phyloP scores from a whole-genome alignment of 805 yeast species.

The Lipomyces chichibuensis region DNA sequence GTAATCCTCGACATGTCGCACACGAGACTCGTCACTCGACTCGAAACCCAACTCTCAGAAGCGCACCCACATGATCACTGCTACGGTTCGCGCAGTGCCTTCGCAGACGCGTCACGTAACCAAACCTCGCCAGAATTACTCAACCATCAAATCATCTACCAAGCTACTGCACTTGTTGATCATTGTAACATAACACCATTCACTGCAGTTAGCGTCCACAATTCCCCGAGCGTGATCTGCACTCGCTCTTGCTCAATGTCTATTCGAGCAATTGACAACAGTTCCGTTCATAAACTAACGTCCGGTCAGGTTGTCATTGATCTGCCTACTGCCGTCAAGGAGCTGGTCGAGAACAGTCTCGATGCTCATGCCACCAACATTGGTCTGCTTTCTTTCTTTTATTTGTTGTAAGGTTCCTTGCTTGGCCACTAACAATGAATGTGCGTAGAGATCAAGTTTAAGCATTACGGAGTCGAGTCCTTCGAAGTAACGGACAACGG shows the following conservation, averaged over 20 bases:
- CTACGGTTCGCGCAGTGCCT: too few species aligned
- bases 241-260: conserved; percentile 5
- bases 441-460: conserved; percentile 59
- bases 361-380: conserved; percentile 75
- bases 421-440: neutral
- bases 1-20: too few species aligned
- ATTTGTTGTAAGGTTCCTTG: neutral
- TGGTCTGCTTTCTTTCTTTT: conserved; percentile 17
- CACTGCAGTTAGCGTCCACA: neutral
- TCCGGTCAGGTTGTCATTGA: conserved; percentile 93
- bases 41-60: too few species aligned
- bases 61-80: too few species aligned
- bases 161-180: neutral
- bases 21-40: too few species aligned
- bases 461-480: conserved; percentile 71
- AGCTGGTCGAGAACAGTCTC: conserved; percentile 80
- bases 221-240: neutral
- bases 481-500: conserved; percentile 80
- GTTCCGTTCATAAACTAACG: conserved; percentile 74
- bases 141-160: neutral
- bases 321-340: conserved; percentile 76
- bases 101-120: too few species aligned
- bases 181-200: neutral
- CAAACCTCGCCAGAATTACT: too few species aligned
- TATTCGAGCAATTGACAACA: conserved; percentile 48